Evolutionary conservation across 441 rosid genomes (phyloP).

Genomic region (Erodium trifolium): DNA sequence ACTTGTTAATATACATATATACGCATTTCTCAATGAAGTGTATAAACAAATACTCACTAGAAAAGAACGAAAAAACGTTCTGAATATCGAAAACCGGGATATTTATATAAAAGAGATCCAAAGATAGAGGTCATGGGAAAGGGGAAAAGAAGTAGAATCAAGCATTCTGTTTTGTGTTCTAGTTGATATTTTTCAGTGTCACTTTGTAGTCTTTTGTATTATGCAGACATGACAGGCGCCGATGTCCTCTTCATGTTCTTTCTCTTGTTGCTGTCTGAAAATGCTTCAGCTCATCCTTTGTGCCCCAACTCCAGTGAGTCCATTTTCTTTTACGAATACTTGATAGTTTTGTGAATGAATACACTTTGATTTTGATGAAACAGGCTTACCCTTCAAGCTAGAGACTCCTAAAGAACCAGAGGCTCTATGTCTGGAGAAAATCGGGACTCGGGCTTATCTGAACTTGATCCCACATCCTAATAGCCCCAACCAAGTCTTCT

Average conservation of each 20-base stretch:
- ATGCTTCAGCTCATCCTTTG: background rate
- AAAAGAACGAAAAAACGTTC: background rate
- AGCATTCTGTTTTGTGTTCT: too few species aligned
- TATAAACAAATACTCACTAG: background rate
- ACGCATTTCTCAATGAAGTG: background rate
- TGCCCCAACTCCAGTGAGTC: too few species aligned
- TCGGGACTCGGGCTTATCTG: background rate
- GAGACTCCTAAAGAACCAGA: background rate
- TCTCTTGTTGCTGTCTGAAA: conserved; percentile 1
- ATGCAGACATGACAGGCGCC: background rate
- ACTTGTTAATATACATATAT: background rate
- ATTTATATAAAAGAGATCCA: background rate
- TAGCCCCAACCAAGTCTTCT: background rate
- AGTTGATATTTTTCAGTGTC: too few species aligned
- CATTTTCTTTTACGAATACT: too few species aligned
- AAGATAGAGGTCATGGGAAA: background rate
- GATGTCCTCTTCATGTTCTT: background rate
- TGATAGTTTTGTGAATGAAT: too few species aligned
- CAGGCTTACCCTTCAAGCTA: too few species aligned
- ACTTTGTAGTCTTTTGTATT: too few species aligned
- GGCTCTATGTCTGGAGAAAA: conserved; percentile 7
- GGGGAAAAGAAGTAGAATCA: background rate
- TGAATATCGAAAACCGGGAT: background rate
- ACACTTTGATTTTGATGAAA: too few species aligned
- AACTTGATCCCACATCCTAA: conserved; percentile 1